These are phyloP conservation scores for Allantophomopsis lycopodina DNA, from an alignment of 2,329 filamentous ascomycete species.

Conservation along the genomic window DNA sequence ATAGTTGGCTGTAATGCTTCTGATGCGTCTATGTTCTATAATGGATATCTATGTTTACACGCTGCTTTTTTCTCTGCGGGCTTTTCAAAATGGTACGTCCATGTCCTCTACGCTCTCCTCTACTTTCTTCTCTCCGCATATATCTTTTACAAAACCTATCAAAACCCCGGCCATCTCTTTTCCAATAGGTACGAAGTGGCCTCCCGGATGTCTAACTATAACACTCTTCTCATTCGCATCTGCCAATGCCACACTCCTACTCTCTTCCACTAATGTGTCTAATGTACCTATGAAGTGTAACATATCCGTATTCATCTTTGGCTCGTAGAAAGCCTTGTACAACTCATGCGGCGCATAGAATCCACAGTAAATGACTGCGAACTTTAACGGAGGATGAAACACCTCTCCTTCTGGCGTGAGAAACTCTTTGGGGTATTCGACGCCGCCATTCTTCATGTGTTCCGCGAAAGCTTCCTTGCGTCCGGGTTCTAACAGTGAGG, in stretches of 20 bases:
- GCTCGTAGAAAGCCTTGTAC: slow-evolving; percentile 61
- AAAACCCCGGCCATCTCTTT: slow-evolving; percentile 70
- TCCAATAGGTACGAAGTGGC: slow-evolving; percentile 76
- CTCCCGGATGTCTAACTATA: slow-evolving; percentile 62
- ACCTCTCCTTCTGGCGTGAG: slow-evolving; percentile 19
- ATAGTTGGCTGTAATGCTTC: too few relatives aligned
- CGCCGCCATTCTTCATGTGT: slow-evolving; percentile 15
- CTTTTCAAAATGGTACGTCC: slow-evolving; percentile 47
- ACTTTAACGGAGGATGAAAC: slow-evolving; percentile 44
- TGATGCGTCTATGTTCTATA: too few relatives aligned
- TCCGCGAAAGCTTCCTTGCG: slow-evolving; percentile 30
- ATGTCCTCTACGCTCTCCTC: slow-evolving; percentile 53
- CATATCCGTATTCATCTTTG: slow-evolving; percentile 61
- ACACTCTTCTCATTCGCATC: slow-evolving; percentile 45
- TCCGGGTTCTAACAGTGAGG: slow-evolving; percentile 52
- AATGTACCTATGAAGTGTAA: slow-evolving; percentile 73
- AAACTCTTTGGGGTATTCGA: slow-evolving; percentile 35
- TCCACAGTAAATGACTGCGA: slow-evolving; percentile 65
- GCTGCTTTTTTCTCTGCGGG: too few relatives aligned
- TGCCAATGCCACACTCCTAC: slow-evolving; percentile 50
- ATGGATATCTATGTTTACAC: too few relatives aligned
- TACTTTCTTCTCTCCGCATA: slow-evolving; percentile 14
- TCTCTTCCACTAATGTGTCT: slow-evolving; percentile 80
- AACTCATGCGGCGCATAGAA: slow-evolving; percentile 51
- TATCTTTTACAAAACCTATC: slow-evolving; percentile 53